Evolutionary conservation across 495 filamentous ascomycete species (phyloP).

Genomic region (Venustampulla echinocandica): DNA sequence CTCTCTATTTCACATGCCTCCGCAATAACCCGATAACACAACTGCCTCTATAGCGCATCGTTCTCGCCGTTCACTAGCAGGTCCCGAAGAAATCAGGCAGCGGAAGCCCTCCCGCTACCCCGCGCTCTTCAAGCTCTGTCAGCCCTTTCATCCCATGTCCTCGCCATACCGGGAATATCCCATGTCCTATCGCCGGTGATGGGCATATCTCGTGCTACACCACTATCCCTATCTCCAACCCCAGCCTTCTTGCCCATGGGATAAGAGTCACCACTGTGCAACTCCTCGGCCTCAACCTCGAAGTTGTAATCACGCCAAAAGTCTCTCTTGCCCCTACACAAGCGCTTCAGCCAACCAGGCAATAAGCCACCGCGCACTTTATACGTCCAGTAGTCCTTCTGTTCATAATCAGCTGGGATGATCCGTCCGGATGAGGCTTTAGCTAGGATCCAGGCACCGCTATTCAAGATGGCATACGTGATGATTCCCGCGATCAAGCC

Average conservation of each 20-base stretch:
- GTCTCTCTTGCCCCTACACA: conserved; percentile 53
- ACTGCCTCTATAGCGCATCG: too few species aligned
- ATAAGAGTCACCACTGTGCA: conserved; percentile 12
- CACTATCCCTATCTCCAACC: conserved; percentile 5
- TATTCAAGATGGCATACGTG: conserved; percentile 63
- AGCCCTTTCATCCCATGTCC: too few species aligned
- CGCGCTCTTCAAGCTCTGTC: too few species aligned
- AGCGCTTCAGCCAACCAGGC: conserved; percentile 58
- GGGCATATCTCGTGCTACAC: not conserved
- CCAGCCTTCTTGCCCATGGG: conserved; percentile 6
- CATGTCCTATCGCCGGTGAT: conserved; percentile 3
- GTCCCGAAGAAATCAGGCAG: too few species aligned
- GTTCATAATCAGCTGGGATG: conserved; percentile 59
- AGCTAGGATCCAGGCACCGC: conserved; percentile 53
- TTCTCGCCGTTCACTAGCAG: too few species aligned
- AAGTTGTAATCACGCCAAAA: conserved; percentile 45
- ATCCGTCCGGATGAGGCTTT: conserved; percentile 56
- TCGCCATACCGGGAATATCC: too few species aligned
- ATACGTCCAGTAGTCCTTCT: conserved; percentile 69
- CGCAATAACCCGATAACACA: too few species aligned
- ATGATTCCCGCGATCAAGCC: conserved; percentile 58
- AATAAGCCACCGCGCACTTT: conserved; percentile 57
- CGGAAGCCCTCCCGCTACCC: too few species aligned
- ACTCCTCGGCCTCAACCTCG: conserved; percentile 13
- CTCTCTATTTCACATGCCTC: too few species aligned